Base-by-base conservation (phyloP, 2,329 filamentous ascomycete species). In the Dactylella cylindrospora region DNA sequence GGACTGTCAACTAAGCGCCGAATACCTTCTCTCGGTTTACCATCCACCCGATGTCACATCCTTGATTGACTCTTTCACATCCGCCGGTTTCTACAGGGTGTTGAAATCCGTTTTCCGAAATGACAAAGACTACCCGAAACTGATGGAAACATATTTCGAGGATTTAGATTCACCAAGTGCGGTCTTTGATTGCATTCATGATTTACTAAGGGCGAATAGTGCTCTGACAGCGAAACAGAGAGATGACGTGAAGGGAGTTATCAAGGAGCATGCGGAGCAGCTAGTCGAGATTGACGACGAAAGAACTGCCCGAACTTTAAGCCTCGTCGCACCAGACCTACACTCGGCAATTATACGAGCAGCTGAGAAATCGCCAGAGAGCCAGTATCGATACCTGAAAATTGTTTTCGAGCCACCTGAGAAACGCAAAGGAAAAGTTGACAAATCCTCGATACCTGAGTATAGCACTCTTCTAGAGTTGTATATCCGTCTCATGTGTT, bases 1-100 rank as follows among this genome's bases (percentile, higher is more conserved):
- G 49, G 93, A 98, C 73, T 94, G 91, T 36, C 90, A 98, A 73
- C 80, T 98, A n/a, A 98, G 93, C 70, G 86, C 88, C 0, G 93
- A 98, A 73, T 98, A 98, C 71, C 76, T 98, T 0, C 77, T 98
- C 15, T 97, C 94, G 0, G 83, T 93, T 3, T 96, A 97, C 70
- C 90, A 93, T 51, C 93, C 94, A 12, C 84, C 91, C 2, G 86
- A 95, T 70, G 78, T 93, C 61, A 78, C 84, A 25, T 78, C 78
- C 7, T 76, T 97, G 68, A 85, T 97, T 60, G 84, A 88, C 0
- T 74, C 88, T 0, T 88, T 97, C 68, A 82, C 84, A 67, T 77
- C 84, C 65, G 91, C 93, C 1, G 81, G 83, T 0, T 98, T 97
- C 72, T 94, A 87, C 71, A 84, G 93, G 41, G 91, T 98, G 22